Evolutionary conservation across 306 rosid genomes (phyloP), one percentile per base, ranked within the genome.

Genomic region (Corylus avellana): DNA sequence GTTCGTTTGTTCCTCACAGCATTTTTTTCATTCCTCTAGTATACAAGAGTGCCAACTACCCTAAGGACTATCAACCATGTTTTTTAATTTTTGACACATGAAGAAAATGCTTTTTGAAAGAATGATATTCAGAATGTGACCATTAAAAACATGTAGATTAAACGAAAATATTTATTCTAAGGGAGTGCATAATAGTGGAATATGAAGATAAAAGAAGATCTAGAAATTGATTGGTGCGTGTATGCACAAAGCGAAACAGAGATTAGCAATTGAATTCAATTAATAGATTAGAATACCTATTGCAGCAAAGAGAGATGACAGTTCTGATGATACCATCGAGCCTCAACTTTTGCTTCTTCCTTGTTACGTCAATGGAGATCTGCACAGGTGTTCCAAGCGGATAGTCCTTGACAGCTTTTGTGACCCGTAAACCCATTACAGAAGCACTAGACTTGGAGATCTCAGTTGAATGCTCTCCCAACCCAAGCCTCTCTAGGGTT

Each of bases 261-360:
- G 59, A 37, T 62, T 69, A 35, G n/a, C 42, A 55, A 16, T 61
- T 64, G 39, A 67, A 69, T 62, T 69, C 44, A 83, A 1, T 51
- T 44, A 39, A 72, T 17, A 63, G 67, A 64, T 74, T 54, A 62
- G 5, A 76, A 57, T 90, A 95, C 98, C 98, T 89, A 84, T 83
- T 90, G 88, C 98, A 95, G 67, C 75, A 54, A 74, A 92, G 94
- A 37, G 89, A 37, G 85, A 95, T 81, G 83, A 92, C 97, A 66
- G 98, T 87, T 82, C 87, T 95, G 25, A 91, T 78, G 78, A 95
- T 95, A 78, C 98, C 98, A 81, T 92, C 98, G 68, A 95, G 96
- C 89, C 92, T 92, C 90, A 95, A 57, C 74, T 79, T 95, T 39
- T 89, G 87, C 88, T 79, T 89, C 87, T 86, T 92, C 87, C 85